These are phyloP conservation scores for Silene coronaria DNA, from an alignment of 179 eudicot species.

Conservation along the genomic window DNA sequence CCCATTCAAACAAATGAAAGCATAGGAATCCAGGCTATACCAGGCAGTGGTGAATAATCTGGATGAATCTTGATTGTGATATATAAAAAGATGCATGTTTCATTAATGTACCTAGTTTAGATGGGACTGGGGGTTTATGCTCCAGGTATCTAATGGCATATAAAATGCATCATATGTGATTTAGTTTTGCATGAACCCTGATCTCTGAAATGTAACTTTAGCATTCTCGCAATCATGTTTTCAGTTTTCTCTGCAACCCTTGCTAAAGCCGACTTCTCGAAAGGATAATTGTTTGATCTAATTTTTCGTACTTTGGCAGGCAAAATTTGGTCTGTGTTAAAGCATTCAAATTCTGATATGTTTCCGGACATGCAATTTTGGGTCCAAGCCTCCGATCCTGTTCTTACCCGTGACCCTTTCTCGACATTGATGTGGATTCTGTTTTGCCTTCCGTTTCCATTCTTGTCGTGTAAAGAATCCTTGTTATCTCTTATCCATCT, in stretches of 20 bases:
- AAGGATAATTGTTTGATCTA: background rate
- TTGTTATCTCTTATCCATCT: constrained; percentile 72
- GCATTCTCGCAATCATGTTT: background rate
- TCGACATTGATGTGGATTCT: constrained; percentile 89
- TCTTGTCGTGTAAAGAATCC: constrained; percentile 56
- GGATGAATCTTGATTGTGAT: constrained; percentile 3
- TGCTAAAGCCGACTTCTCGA: background rate
- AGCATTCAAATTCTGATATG: constrained; percentile 47
- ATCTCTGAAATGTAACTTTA: background rate
- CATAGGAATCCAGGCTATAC: no score
- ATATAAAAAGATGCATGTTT: background rate
- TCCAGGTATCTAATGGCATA: background rate
- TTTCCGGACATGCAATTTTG: constrained; percentile 71
- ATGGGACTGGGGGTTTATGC: background rate
- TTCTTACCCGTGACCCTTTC: constrained; percentile 80
- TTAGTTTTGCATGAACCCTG: background rate
- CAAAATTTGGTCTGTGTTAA: constrained; percentile 44
- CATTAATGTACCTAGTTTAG: background rate
- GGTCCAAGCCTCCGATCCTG: constrained; percentile 72
- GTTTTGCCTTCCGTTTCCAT: constrained; percentile 76
- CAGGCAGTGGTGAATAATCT: no score
- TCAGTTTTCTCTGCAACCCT: background rate
- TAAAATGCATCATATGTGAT: background rate
- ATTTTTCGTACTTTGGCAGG: constrained; percentile 37
- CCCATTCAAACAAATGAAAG: no score